A percentile compares a stretch with the other conserved stretches of the same genome.
Evolutionary conservation across 768 basidiomycete genomes (phyloP).

Genomic region (Phylloporus sp.): DNA sequence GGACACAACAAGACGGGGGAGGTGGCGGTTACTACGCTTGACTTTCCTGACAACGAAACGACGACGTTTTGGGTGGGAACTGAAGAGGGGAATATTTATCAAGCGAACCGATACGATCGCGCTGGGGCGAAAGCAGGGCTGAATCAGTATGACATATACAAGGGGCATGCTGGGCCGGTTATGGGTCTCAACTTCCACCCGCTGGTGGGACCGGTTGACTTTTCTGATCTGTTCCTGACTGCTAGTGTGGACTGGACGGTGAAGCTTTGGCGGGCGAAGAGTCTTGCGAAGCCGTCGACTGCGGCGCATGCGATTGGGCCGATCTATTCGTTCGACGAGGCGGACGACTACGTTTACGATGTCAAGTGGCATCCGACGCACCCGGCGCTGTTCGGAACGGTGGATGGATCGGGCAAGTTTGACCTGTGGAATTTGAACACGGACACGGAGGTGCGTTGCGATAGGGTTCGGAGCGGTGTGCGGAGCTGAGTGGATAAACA

Average conservation of each 20-base stretch:
- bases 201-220: slow-evolving; percentile 83
- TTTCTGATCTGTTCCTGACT: slow-evolving; percentile 91
- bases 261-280: slow-evolving; percentile 90
- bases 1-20: slow-evolving; percentile 97
- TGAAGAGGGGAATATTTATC: slow-evolving; percentile 96
- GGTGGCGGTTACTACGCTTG: slow-evolving; percentile 88
- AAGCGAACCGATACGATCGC: slow-evolving; percentile 94
- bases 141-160: slow-evolving; percentile 89
- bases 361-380: slow-evolving; percentile 97
- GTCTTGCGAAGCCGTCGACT: slow-evolving; percentile 68
- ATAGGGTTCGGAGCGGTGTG: neutral
- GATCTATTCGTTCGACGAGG: slow-evolving; percentile 92
- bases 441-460: slow-evolving; percentile 82
- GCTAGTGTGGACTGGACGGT: slow-evolving; percentile 97
- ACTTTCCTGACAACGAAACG: slow-evolving; percentile 95
- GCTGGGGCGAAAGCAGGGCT: slow-evolving; percentile 96
- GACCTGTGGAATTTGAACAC: slow-evolving; percentile 96
- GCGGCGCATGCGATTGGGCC: slow-evolving; percentile 53
- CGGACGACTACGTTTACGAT: slow-evolving; percentile 98
- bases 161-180: slow-evolving; percentile 88
- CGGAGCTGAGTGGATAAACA: slow-evolving; percentile 29
- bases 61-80: slow-evolving; percentile 98
- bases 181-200: slow-evolving; percentile 97
- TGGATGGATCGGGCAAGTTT: slow-evolving; percentile 93
- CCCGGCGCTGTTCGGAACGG: slow-evolving; percentile 89